A percentile compares a stretch with the other conserved stretches of the same genome.
These are phyloP conservation scores for Lasiodiplodia citricola DNA, from an alignment of 2,329 filamentous ascomycete genomes.

Conservation along the genomic window DNA sequence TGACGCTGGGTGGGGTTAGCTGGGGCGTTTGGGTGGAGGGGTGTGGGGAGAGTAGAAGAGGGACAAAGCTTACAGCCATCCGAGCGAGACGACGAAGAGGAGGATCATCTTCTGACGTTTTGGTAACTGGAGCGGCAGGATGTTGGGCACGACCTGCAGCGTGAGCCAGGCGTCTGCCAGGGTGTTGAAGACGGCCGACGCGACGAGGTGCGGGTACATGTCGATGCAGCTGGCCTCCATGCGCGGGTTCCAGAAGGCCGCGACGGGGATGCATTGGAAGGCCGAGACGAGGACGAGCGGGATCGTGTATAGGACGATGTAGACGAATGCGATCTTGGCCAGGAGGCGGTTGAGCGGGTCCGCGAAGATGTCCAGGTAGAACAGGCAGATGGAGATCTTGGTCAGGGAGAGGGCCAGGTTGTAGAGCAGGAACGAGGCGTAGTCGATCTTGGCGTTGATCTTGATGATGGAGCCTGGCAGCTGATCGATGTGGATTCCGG, in stretches of 20 bases:
- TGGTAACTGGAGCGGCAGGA: slow-evolving; percentile 39
- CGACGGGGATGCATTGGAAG: slow-evolving; percentile 42
- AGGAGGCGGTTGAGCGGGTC: slow-evolving; percentile 31
- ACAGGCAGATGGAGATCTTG: slow-evolving; percentile 40
- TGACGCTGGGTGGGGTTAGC: slow-evolving; percentile 39
- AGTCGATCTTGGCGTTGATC: slow-evolving; percentile 30
- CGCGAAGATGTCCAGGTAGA: slow-evolving; percentile 41
- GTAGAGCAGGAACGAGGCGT: slow-evolving; percentile 36
- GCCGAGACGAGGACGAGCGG: slow-evolving; percentile 30
- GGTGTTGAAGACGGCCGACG: slow-evolving; percentile 31
- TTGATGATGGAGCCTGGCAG: neutral
- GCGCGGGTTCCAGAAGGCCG: slow-evolving; percentile 37
- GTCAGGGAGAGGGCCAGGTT: slow-evolving; percentile 35
- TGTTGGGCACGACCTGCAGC: slow-evolving; percentile 37
- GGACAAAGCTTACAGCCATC: slow-evolving; percentile 41
- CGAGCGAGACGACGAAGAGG: slow-evolving; percentile 40
- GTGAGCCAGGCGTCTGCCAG: slow-evolving; percentile 37
- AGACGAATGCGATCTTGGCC: slow-evolving; percentile 35
- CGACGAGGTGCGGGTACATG: slow-evolving; percentile 32
- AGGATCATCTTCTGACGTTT: slow-evolving; percentile 38
- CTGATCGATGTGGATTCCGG: neutral
- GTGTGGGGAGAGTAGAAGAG: slow-evolving; percentile 32
- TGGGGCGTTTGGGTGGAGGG: slow-evolving; percentile 19
- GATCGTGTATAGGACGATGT: slow-evolving; percentile 32
- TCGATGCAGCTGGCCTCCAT: slow-evolving; percentile 39